A percentile compares a stretch with the other conserved stretches of the same genome.
Evolutionary conservation across 352 stramenopile species (phyloP).

Genomic region (Phytophthora colocasiae): DNA sequence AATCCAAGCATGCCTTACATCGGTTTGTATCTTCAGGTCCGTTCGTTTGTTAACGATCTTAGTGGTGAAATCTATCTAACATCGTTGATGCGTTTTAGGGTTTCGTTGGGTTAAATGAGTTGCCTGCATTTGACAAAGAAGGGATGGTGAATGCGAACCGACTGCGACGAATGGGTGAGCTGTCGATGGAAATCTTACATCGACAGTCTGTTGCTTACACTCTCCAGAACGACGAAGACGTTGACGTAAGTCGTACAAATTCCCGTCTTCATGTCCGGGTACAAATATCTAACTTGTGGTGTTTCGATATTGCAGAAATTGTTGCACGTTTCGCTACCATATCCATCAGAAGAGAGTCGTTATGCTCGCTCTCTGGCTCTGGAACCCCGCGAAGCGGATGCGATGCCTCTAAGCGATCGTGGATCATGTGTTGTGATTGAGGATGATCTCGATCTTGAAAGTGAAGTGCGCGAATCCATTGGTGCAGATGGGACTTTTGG

Average conservation of each 20-base stretch:
- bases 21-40: slow-evolving; percentile 85
- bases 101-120: slow-evolving; percentile 82
- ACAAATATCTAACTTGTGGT: background rate
- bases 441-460: slow-evolving; percentile 81
- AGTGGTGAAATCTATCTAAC: slow-evolving; percentile 9
- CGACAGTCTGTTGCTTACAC: slow-evolving; percentile 76
- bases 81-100: slow-evolving; percentile 40
- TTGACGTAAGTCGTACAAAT: slow-evolving; percentile 58
- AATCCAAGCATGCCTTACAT: slow-evolving; percentile 90
- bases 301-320: slow-evolving; percentile 49
- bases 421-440: slow-evolving; percentile 54
- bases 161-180: slow-evolving; percentile 72
- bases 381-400: slow-evolving; percentile 77
- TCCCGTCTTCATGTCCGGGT: background rate
- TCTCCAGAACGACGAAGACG: slow-evolving; percentile 58
- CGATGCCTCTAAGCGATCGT: slow-evolving; percentile 65
- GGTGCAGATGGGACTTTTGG: slow-evolving; percentile 78
- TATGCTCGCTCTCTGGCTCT: slow-evolving; percentile 78
- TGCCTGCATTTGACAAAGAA: slow-evolving; percentile 75
- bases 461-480: slow-evolving; percentile 80
- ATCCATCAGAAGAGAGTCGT: slow-evolving; percentile 76
- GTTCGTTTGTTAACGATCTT: background rate
- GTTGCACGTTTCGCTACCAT: slow-evolving; percentile 75
- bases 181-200: slow-evolving; percentile 82
- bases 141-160: slow-evolving; percentile 77